Evolutionary conservation across 2,329 filamentous ascomycete genomes (phyloP).

Genomic region (Blastomyces emzantsi): DNA sequence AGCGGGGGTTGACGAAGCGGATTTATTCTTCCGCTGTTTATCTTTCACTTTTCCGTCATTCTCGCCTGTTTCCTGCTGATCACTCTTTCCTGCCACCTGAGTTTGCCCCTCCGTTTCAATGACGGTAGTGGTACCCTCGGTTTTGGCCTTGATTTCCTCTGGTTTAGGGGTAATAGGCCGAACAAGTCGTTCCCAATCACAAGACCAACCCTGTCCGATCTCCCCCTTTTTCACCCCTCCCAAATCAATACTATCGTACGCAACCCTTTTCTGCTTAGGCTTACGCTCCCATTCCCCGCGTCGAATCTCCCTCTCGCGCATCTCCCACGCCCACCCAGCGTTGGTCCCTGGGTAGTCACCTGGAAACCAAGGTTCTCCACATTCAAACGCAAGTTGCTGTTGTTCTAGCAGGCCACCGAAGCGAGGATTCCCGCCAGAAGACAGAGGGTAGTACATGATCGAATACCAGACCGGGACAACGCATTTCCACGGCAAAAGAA

Average conservation of each 20-base stretch:
- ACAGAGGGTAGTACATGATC: constrained; percentile 71
- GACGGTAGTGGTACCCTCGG: background rate
- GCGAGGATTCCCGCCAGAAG: constrained; percentile 67
- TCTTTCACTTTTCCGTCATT: constrained; percentile 12
- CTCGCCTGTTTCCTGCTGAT: constrained; percentile 10
- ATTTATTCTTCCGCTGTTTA: constrained; percentile 7
- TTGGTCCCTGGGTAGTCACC: constrained; percentile 71
- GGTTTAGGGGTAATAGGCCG: constrained; percentile 20
- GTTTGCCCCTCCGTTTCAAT: background rate
- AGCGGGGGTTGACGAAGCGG: background rate
- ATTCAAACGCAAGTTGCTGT: constrained; percentile 73
- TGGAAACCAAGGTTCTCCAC: constrained; percentile 71
- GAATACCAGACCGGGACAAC: constrained; percentile 78
- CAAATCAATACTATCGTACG: constrained; percentile 66
- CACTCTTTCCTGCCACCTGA: constrained; percentile 12
- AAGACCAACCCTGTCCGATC: constrained; percentile 69
- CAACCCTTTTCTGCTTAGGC: constrained; percentile 71
- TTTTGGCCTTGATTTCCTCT: background rate
- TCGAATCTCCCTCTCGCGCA: constrained; percentile 51
- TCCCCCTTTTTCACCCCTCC: constrained; percentile 70
- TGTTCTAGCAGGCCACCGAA: constrained; percentile 76
- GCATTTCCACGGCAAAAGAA: constrained; percentile 85
- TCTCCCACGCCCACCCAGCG: constrained; percentile 71
- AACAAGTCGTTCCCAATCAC: constrained; percentile 71
- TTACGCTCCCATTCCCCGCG: constrained; percentile 62